These are phyloP conservation scores for Neofusicoccum umdonicola DNA, from an alignment of 2,329 filamentous ascomycete species.

Conservation along the genomic window DNA sequence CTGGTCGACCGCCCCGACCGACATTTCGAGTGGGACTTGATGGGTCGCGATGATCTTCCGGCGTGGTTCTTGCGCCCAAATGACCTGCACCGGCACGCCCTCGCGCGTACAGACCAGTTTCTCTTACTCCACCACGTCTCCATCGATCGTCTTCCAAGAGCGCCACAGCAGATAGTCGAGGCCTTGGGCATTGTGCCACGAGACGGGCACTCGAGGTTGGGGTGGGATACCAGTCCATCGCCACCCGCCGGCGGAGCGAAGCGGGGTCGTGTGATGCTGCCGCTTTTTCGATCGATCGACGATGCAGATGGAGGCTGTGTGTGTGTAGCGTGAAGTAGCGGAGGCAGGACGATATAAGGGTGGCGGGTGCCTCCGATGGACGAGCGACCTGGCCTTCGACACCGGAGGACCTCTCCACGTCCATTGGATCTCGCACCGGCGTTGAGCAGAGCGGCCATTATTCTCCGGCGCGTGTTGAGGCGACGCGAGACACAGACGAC, in stretches of 20 bases:
- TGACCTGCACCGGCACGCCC: not conserved
- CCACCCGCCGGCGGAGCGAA: not conserved
- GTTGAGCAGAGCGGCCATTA: not conserved
- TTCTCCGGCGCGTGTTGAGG: not conserved
- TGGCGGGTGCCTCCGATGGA: not conserved
- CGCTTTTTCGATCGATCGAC: constrained; percentile 3
- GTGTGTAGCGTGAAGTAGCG: not conserved
- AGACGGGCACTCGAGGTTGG: not conserved
- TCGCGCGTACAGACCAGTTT: not conserved
- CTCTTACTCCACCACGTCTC: constrained; percentile 4
- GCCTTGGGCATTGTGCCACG: not conserved
- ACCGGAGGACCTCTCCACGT: not conserved
- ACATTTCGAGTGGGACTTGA: constrained; percentile 1
- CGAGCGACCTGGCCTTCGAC: not conserved
- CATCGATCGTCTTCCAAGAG: constrained; percentile 1
- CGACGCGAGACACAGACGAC: not conserved
- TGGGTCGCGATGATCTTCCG: not conserved
- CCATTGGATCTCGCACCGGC: not conserved
- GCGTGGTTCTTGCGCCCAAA: constrained; percentile 4
- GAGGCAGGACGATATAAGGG: not conserved
- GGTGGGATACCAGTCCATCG: not conserved
- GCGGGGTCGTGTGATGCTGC: not conserved
- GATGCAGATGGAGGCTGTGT: not conserved
- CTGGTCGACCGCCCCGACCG: not conserved
- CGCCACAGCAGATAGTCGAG: not conserved